Conservation (phyloP, 2,329 filamentous ascomycete genomes). For the Coleophoma crateriformis region DNA sequence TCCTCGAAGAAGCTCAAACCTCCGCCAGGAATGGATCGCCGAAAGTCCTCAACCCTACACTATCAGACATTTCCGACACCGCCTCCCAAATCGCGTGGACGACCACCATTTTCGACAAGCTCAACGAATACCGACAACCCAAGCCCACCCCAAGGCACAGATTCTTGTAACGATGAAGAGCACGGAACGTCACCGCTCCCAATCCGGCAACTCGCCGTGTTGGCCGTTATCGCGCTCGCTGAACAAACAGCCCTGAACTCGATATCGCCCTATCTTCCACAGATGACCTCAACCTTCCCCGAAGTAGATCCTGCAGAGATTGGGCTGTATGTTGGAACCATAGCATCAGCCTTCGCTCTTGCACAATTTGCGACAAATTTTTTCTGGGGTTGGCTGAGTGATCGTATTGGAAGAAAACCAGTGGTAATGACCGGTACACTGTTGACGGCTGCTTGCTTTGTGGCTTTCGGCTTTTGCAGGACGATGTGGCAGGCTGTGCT, state of each 20-base stretch:
- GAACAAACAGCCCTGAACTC: slow-evolving; percentile 97
- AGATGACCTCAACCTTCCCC: slow-evolving; percentile 84
- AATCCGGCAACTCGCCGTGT: slow-evolving; percentile 71
- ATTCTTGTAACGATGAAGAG: slow-evolving; percentile 27
- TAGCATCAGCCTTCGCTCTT: slow-evolving; percentile 86
- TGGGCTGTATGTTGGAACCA: slow-evolving; percentile 83
- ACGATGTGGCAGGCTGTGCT: slow-evolving; percentile 78
- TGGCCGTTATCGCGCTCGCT: slow-evolving; percentile 83
- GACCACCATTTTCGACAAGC: slow-evolving; percentile 26
- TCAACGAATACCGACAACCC: slow-evolving; percentile 24
- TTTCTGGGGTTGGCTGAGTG: slow-evolving; percentile 81
- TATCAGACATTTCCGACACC: slow-evolving; percentile 80
- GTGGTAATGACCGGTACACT: slow-evolving; percentile 77
- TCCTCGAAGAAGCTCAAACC: not conserved
- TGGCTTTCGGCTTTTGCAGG: slow-evolving; percentile 80
- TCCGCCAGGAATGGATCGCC: slow-evolving; percentile 16
- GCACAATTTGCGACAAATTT: slow-evolving; percentile 93
- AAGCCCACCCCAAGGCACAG: slow-evolving; percentile 25
- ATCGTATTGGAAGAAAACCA: slow-evolving; percentile 74
- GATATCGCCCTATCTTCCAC: slow-evolving; percentile 88
- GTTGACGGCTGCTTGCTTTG: slow-evolving; percentile 76
- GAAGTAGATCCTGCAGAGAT: slow-evolving; percentile 66
- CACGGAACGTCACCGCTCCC: slow-evolving; percentile 62
- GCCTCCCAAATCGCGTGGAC: slow-evolving; percentile 61
- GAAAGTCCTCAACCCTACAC: slow-evolving; percentile 43